phyloP scores from a whole-genome alignment of 768 basidiomycete species.

The Psilocybe cubensis region DNA sequence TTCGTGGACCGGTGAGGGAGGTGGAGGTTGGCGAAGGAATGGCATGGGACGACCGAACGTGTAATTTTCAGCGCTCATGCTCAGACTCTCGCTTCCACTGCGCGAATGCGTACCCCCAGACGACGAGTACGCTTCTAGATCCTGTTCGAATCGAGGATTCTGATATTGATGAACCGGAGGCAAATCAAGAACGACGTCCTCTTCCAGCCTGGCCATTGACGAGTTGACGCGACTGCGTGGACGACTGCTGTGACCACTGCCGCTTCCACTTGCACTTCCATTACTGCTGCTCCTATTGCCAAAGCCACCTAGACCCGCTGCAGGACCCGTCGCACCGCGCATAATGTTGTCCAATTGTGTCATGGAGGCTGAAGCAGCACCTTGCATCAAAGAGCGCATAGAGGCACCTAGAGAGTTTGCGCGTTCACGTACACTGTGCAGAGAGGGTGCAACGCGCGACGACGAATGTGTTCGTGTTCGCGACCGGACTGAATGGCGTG shows the following conservation, averaged over 20 bases:
- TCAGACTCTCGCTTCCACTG: constrained; percentile 55
- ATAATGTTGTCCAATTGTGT: constrained; percentile 59
- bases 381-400: constrained; percentile 69
- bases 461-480: constrained; percentile 35
- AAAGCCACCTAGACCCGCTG: constrained; percentile 21
- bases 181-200: constrained; percentile 38
- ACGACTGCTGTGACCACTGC: constrained; percentile 13
- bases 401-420: constrained; percentile 48
- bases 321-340: constrained; percentile 27
- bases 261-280: constrained; percentile 9
- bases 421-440: constrained; percentile 34
- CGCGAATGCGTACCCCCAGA: constrained; percentile 46
- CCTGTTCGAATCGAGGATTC: constrained; percentile 14
- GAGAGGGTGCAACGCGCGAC: background rate
- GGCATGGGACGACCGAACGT: constrained; percentile 72
- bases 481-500: constrained; percentile 19
- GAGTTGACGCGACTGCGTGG: constrained; percentile 60
- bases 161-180: constrained; percentile 10
- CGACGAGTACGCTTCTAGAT: constrained; percentile 29
- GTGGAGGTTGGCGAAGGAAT: constrained; percentile 31
- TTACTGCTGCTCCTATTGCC: background rate
- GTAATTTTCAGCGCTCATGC: constrained; percentile 64
- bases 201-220: constrained; percentile 71
- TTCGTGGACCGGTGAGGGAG: constrained; percentile 23
- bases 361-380: constrained; percentile 57